Evolutionary conservation across 306 rosid species (phyloP).

Genomic region (Erythrophleum fordii): DNA sequence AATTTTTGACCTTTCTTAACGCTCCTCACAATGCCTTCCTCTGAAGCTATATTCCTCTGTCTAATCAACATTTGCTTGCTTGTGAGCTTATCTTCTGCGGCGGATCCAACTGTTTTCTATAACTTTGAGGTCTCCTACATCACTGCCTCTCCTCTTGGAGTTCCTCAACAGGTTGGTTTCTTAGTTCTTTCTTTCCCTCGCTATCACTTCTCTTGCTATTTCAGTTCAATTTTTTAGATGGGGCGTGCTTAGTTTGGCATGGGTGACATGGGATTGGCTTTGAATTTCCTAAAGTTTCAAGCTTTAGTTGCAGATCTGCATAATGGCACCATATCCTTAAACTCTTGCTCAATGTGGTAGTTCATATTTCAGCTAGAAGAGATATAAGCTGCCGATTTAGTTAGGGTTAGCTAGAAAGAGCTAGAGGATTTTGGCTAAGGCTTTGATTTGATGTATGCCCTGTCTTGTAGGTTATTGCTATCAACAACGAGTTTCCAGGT

Average conservation of each 20-base stretch:
- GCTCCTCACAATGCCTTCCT: conserved; percentile 57
- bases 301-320: conserved; percentile 50
- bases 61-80: conserved; percentile 54
- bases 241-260: neutral
- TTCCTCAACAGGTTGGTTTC: conserved; percentile 78
- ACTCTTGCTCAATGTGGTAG: neutral
- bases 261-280: neutral
- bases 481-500: conserved; percentile 84
- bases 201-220: neutral
- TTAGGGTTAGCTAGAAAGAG: conserved; percentile 17
- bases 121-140: conserved; percentile 73
- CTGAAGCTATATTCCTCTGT: conserved; percentile 42
- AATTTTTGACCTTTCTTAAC: conserved; percentile 22
- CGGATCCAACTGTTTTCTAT: conserved; percentile 63
- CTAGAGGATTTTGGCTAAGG: neutral
- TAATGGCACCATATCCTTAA: neutral
- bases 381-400: conserved; percentile 9
- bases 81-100: conserved; percentile 55
- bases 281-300: conserved; percentile 25
- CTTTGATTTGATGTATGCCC: conserved; percentile 33
- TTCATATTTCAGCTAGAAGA: conserved; percentile 33
- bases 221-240: neutral
- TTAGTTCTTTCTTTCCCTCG: conserved; percentile 20
- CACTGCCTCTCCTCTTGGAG: conserved; percentile 93
- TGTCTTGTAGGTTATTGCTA: conserved; percentile 82